phyloP scores from a whole-genome alignment of 1,284 basidiomycete genomes.

The Naganishia albida region DNA sequence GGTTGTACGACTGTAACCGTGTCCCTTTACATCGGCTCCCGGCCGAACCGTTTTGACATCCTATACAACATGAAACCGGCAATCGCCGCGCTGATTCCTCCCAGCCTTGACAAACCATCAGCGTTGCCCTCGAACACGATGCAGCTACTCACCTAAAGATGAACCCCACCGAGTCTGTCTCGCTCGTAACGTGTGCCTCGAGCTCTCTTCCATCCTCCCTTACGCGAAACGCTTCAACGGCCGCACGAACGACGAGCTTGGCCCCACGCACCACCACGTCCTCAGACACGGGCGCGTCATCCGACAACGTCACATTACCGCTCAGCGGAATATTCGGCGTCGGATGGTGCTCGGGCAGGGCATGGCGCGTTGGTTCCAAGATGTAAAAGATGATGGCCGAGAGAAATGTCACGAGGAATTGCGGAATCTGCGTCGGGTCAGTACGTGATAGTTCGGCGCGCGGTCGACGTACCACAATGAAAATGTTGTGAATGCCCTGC shows the following conservation, averaged over 20 bases:
- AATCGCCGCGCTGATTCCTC: slow-evolving; percentile 32
- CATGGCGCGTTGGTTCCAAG: slow-evolving; percentile 50
- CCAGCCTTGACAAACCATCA: slow-evolving; percentile 17
- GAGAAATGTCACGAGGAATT: slow-evolving; percentile 58
- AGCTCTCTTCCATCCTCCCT: slow-evolving; percentile 25
- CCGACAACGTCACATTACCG: slow-evolving; percentile 23
- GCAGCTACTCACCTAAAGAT: slow-evolving; percentile 62
- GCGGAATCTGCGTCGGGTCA: slow-evolving; percentile 52
- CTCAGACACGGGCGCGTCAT: slow-evolving; percentile 1
- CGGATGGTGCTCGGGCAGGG: slow-evolving; percentile 42
- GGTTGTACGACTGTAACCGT: not conserved
- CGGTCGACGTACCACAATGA: slow-evolving; percentile 62
- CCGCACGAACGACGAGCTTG: slow-evolving; percentile 20
- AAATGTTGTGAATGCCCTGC: slow-evolving; percentile 88
- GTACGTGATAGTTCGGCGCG: no score
- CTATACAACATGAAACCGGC: slow-evolving; percentile 35
- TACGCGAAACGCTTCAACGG: slow-evolving; percentile 2
- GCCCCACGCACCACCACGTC: slow-evolving; percentile 1
- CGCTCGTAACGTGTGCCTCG: slow-evolving; percentile 33
- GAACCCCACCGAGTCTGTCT: slow-evolving; percentile 69
- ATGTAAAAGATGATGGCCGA: slow-evolving; percentile 57
- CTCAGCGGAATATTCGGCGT: slow-evolving; percentile 28
- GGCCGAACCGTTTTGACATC: slow-evolving; percentile 31
- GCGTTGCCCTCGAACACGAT: not conserved
- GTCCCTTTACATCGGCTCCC: slow-evolving; percentile 9